Base-by-base conservation (phyloP, 2,329 filamentous ascomycete genomes). In the Colletotrichum sp. region DNA sequence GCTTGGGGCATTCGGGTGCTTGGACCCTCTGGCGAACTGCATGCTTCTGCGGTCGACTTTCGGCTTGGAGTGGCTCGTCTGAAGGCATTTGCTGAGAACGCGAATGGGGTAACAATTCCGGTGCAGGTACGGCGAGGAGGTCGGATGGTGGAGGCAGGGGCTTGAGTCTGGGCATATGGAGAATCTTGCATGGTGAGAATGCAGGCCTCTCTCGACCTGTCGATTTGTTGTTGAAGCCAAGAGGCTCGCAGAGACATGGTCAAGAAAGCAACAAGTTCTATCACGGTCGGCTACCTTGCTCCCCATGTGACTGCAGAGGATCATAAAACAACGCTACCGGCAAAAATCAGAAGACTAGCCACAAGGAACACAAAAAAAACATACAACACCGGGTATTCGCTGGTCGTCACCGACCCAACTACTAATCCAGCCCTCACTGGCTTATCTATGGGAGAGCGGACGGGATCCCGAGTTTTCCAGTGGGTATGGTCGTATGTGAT, bases 381-480 rank as follows among this genome's bases (percentile, higher is more conserved):
- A 73, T 63, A 73, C 57, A 70, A 57, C 57, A 73, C 71, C 30
- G 36, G 65, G 57, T 63, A 64, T 70, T 69, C 65, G 65, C 65
- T 60, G 52, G 52, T 61, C 70, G 52, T 72, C 63, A 61, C 32
- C 36, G 36, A 38, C 36, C 36, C 36, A 38, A 38, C 36, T 38
- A 38, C 36, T 38, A 18, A 38, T 38, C 36, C 36, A 38, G 36
- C 36, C 36, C 36, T 38, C 36, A 38, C 36, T 38, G 15, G 36
- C 36, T 38, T 38, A 38, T 38, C 36, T 38, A 38, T 38, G 36
- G 36, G 36, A 38, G 36, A 38, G 36, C 36, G 36, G 32, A 68
- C 70, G 52, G 55, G 32, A 70, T 72, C 64, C 71, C 65, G 55
- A 73, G 65, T 73, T 69, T 12, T 73, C 71, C 57, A 70, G 65